Conservation (phyloP, 2,329 filamentous ascomycete genomes). For the Fusarium albosuccineum region DNA sequence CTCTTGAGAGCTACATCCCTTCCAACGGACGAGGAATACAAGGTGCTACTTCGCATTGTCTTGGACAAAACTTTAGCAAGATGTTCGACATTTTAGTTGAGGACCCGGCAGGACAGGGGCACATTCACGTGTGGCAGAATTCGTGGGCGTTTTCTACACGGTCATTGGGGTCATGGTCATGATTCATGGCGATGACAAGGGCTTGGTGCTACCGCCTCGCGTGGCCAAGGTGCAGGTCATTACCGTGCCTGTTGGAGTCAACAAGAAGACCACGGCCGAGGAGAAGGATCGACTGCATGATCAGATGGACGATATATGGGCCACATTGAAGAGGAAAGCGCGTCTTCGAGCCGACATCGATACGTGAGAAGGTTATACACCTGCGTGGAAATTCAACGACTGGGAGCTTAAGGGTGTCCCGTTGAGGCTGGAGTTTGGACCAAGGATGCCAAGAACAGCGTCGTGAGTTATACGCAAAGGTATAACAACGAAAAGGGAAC, state of each 20-base stretch:
- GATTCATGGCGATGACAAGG: constrained; percentile 96
- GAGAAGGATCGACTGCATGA: constrained; percentile 75
- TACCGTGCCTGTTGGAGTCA: constrained; percentile 93
- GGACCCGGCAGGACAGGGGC: constrained; percentile 85
- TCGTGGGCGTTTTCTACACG: constrained; percentile 98
- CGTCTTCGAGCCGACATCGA: constrained; percentile 82
- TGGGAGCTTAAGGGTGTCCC: constrained; percentile 98
- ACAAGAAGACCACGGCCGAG: constrained; percentile 85
- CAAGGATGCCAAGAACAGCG: constrained; percentile 88
- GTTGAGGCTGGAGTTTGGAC: constrained; percentile 93
- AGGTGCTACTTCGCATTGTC: constrained; percentile 91
- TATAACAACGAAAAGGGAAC: constrained; percentile 88
- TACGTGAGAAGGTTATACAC: constrained; percentile 89
- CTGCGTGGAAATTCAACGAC: constrained; percentile 98
- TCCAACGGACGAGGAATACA: constrained; percentile 97
- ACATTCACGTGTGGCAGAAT: constrained; percentile 96
- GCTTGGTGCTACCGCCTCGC: constrained; percentile 90
- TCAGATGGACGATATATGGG: constrained; percentile 78
- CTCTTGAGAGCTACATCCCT: constrained; percentile 96
- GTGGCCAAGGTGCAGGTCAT: constrained; percentile 89
- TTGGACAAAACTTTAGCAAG: constrained; percentile 98
- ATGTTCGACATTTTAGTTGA: constrained; percentile 99
- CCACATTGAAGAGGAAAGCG: constrained; percentile 76
- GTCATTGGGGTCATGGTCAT: constrained; percentile 99
- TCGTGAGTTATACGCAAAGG: constrained; percentile 87